phyloP scores from a whole-genome alignment of 768 basidiomycete species.

The Boletus bicolor region DNA sequence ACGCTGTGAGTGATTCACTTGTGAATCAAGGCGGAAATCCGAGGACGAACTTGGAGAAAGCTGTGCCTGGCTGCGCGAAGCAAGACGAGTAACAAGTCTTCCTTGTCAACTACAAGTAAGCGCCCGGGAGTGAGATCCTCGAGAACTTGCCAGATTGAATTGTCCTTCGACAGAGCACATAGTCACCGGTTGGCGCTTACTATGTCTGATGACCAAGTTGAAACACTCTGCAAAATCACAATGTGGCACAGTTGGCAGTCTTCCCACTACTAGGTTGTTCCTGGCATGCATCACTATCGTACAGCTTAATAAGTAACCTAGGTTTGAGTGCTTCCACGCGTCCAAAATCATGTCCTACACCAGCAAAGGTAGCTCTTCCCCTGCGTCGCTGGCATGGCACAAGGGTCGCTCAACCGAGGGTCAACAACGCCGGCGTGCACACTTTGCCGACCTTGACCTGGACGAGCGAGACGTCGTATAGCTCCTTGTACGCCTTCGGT shows the following conservation, averaged over 20 bases:
- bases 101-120: not conserved
- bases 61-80: not conserved
- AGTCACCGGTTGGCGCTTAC: too few species aligned
- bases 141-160: too few species aligned
- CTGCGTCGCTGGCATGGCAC: slow-evolving; percentile 53
- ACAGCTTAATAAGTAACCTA: slow-evolving; percentile 40
- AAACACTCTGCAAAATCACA: too few species aligned
- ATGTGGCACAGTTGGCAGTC: too few species aligned
- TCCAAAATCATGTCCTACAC: slow-evolving; percentile 45
- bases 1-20: not conserved
- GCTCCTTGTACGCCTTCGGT: slow-evolving; percentile 35
- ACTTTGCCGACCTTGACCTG: slow-evolving; percentile 44
- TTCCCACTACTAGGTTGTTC: slow-evolving; percentile 31
- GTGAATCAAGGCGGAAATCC: not conserved
- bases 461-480: slow-evolving; percentile 50
- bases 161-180: not conserved
- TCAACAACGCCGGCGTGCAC: slow-evolving; percentile 47
- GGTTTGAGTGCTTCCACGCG: slow-evolving; percentile 41
- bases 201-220: too few species aligned
- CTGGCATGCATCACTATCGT: slow-evolving; percentile 36
- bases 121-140: too few species aligned
- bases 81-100: not conserved
- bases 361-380: slow-evolving; percentile 41
- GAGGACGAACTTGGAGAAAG: not conserved
- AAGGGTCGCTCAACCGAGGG: slow-evolving; percentile 55